These are phyloP conservation scores for Tilletia setariae DNA, from an alignment of 1,284 basidiomycete species.

Conservation along the genomic window DNA sequence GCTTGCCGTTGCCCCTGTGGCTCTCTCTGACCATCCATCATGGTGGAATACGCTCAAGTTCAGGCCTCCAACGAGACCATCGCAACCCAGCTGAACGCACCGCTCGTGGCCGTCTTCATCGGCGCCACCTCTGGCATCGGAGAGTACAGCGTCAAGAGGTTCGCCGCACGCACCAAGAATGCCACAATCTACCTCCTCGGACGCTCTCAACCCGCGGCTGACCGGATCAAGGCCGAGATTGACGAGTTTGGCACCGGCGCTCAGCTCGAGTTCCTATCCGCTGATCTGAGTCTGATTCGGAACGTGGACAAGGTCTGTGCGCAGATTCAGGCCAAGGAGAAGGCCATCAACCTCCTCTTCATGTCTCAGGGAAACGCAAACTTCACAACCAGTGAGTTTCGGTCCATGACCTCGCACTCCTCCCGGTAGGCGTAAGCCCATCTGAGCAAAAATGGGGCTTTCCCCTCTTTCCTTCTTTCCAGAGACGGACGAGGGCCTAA, in stretches of 20 bases:
- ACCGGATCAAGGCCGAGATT: constrained; percentile 14
- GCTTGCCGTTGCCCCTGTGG: too few relatives aligned
- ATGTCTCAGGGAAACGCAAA: constrained; percentile 16
- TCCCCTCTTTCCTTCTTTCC: too few relatives aligned
- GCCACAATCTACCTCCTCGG: constrained; percentile 18
- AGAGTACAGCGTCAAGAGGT: neutral
- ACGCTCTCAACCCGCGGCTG: constrained; percentile 9
- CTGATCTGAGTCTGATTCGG: constrained; percentile 15
- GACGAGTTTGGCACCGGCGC: constrained; percentile 7
- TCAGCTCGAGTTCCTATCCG: constrained; percentile 5
- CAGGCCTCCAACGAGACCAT: constrained; percentile 17
- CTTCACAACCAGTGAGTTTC: constrained; percentile 11
- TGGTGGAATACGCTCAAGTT: constrained; percentile 19
- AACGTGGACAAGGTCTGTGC: constrained; percentile 15
- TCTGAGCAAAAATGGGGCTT: too few relatives aligned
- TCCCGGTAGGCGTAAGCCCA: too few relatives aligned
- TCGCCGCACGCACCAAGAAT: constrained; percentile 9
- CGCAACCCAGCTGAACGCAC: neutral
- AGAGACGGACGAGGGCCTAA: too few relatives aligned
- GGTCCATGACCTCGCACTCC: neutral
- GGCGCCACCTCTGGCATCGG: constrained; percentile 18
- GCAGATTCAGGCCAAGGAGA: constrained; percentile 5
- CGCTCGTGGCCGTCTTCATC: constrained; percentile 16
- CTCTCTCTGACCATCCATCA: too few relatives aligned
- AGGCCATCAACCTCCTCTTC: constrained; percentile 19